Base-by-base conservation (phyloP, 1,139 yeast species). In the Taiozyma onychis region DNA sequence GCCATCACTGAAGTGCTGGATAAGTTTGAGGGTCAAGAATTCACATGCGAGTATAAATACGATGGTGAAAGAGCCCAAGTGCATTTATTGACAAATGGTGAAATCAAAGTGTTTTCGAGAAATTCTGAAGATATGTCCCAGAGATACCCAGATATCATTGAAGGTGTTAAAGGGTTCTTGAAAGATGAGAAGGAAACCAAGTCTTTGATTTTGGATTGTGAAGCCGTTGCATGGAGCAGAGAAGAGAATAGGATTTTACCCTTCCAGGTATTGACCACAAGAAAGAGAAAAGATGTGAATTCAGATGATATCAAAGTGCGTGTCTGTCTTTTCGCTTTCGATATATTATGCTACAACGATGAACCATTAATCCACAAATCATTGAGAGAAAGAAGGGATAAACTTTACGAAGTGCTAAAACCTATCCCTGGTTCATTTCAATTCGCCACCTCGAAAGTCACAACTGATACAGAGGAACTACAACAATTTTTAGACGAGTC, bases 61-160 rank as follows among this genome's bases (percentile, higher is more conserved):
- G 99, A 93, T 66, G 99, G 99, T 44, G 99, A 95, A 68, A 79
- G 99, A 60, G 98, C 98, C 0, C 99, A 93, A 65, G 85, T 93
- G 9, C 99, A 93, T 66, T 69, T 86, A 39, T 67, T 88, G 21
- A 69, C 74, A 1, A 80, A 80, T 59, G 97, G 97, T 0, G 64
- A 73, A 11, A 83, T 90, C 57, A 75, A 80, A 48, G 85, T 93
- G 10, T 93, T 89, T 65, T 90, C 97, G 1, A 80, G 99, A 69
- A 93, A 93, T 67, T 88, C 96, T 47, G 99, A 93, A 72, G 95
- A 95, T 67, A 93, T 93, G 99, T 86, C 97, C 0, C 89, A 88
- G 65, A 74, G 97, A 61, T 93, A 93, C 64, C 99, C 99, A 0
- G 99, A 93, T 66, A 78, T 93, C 54, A 73, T 87, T 27, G 76